These are phyloP conservation scores for Exserohilum rostratum DNA, from an alignment of 2,329 filamentous ascomycete species.

Conservation along the genomic window DNA sequence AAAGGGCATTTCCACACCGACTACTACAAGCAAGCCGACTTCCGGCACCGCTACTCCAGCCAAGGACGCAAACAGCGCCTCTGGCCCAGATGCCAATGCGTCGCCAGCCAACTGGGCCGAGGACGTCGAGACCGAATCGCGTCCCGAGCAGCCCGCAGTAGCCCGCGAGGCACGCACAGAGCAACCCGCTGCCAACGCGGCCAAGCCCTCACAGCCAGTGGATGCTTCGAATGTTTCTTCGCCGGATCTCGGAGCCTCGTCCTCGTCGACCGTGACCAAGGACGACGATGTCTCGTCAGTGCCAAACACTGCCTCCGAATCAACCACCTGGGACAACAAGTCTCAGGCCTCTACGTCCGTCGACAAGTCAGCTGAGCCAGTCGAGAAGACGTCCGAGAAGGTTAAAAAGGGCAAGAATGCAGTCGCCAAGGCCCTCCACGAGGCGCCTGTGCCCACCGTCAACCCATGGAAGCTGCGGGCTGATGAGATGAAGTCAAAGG, in stretches of 20 bases:
- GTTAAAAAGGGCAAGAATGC: slow-evolving; percentile 51
- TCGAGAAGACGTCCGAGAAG: slow-evolving; percentile 60
- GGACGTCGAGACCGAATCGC: slow-evolving; percentile 52
- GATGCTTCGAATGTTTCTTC: slow-evolving; percentile 51
- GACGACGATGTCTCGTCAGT: slow-evolving; percentile 67
- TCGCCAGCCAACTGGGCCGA: slow-evolving; percentile 54
- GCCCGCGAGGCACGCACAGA: slow-evolving; percentile 29
- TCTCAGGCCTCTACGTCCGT: slow-evolving; percentile 66
- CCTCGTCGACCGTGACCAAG: slow-evolving; percentile 60
- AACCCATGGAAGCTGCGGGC: slow-evolving; percentile 88
- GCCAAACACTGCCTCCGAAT: slow-evolving; percentile 68
- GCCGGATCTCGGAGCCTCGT: slow-evolving; percentile 61
- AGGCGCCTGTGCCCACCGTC: slow-evolving; percentile 80
- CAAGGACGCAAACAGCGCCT: slow-evolving; percentile 43
- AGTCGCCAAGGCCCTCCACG: slow-evolving; percentile 69
- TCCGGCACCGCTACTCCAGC: slow-evolving; percentile 52
- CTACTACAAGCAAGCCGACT: slow-evolving; percentile 53
- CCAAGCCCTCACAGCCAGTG: slow-evolving; percentile 18
- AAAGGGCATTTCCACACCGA: slow-evolving; percentile 69
- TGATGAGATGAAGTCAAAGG: slow-evolving; percentile 66
- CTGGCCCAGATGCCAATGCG: slow-evolving; percentile 32
- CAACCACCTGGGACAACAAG: slow-evolving; percentile 70
- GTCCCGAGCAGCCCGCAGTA: slow-evolving; percentile 33
- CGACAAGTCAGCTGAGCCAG: slow-evolving; percentile 64
- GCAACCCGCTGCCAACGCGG: slow-evolving; percentile 24